These are phyloP conservation scores for Pelargonium myrrhifolium DNA, from an alignment of 441 rosid species.

Conservation along the genomic window DNA sequence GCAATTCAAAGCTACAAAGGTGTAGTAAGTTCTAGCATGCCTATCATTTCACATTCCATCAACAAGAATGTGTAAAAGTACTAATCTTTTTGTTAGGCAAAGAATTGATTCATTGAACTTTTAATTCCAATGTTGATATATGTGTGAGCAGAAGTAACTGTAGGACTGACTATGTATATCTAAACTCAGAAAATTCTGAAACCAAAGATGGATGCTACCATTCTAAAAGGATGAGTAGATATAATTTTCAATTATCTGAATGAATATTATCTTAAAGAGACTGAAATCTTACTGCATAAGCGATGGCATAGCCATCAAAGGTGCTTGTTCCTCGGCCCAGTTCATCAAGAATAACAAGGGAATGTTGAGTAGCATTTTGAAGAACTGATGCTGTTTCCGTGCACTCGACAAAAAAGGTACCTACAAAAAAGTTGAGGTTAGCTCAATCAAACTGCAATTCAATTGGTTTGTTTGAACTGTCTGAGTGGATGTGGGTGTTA, in stretches of 20 bases:
- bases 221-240: not conserved
- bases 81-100: not conserved
- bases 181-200: not conserved
- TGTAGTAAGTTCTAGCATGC: no score
- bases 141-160: not conserved
- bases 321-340: slow-evolving; percentile 98
- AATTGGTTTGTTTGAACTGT: not conserved
- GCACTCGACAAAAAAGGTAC: slow-evolving; percentile 94
- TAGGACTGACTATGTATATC: not conserved
- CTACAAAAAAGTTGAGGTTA: slow-evolving; percentile 31
- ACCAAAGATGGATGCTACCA: not conserved
- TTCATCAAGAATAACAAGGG: slow-evolving; percentile 89
- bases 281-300: slow-evolving; percentile 66
- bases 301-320: slow-evolving; percentile 96
- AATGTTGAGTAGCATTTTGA: slow-evolving; percentile 85
- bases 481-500: not conserved
- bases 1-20: not conserved
- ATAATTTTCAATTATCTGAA: not conserved
- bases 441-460: slow-evolving; percentile 14
- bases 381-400: slow-evolving; percentile 93
- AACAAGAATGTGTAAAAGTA: not conserved
- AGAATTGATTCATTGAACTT: not conserved
- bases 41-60: not conserved
- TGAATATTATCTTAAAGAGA: not conserved
- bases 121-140: not conserved